Evolutionary conservation across 257 asterid genomes (phyloP), one percentile per base, ranked within the genome.

Genomic region (Henckelia pumila): DNA sequence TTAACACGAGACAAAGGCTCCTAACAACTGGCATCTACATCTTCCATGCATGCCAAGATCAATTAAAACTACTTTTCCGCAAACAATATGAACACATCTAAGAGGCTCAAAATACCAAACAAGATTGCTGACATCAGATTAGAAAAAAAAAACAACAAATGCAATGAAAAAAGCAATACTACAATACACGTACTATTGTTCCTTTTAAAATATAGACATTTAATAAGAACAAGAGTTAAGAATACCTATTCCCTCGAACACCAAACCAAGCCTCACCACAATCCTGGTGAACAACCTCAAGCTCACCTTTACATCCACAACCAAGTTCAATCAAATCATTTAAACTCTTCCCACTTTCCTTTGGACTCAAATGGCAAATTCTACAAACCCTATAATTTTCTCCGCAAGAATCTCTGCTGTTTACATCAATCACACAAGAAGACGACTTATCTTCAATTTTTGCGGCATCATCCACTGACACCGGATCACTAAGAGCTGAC

Each of bases 251-350:
- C 20, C 96, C 96, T 64, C 69, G 84, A 16, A 85, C 79, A 68
- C 77, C 84, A 73, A 89, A 92, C 95, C 96, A 89, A 7, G 92
- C 84, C 73, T 89, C 90, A 5, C 95, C 91, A 74, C 98, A 89
- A 40, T 64, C 75, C 44, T 73, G 56, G 77, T 89, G 98, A 11
- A 88, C 95, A 74, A 80, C 81, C 22, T 89, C 90, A 61, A 90
- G 89, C 76, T 93, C 97, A 32, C 97, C 98, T 75, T 86, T 88
- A 77, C 98, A 90, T 6, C 86, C 95, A 76, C 98, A 93, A 22
- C 97, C 97, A 70, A 93, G 85, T 83, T 85, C 92, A 66, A 83
- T 80, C 80, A 93, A 73, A 70, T 82, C 95, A n/a, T 28, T 47
- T 23, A 59, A 61, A 58, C 50, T 64, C 20, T 75, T 65, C 3